These are phyloP conservation scores for Pythium sukuiense DNA, from an alignment of 352 stramenopile genomes.

Conservation along the genomic window DNA sequence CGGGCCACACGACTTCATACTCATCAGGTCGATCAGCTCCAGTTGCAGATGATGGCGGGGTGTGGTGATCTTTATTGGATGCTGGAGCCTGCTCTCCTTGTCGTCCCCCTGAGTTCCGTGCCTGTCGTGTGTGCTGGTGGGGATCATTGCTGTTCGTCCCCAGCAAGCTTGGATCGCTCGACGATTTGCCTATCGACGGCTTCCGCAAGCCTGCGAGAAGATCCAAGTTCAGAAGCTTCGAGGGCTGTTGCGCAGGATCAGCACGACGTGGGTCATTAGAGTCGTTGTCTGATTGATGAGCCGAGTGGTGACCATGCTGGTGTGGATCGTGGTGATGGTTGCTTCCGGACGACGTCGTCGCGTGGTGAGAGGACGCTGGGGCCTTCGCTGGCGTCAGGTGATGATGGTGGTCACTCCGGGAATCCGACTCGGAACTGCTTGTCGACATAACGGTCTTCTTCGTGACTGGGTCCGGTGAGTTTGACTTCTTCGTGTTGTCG, in stretches of 20 bases:
- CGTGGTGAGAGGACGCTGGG: conserved; percentile 15
- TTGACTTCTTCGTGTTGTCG: conserved; percentile 16
- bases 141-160: background rate
- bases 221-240: conserved; percentile 34
- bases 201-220: conserved; percentile 25
- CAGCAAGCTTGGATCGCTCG: conserved; percentile 17
- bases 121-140: background rate
- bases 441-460: conserved; percentile 27
- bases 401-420: conserved; percentile 22
- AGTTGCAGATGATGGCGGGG: conserved; percentile 9
- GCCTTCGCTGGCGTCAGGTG: conserved; percentile 16
- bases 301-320: conserved; percentile 1
- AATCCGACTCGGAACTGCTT: conserved; percentile 10
- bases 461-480: conserved; percentile 13
- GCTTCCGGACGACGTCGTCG: conserved; percentile 1
- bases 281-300: conserved; percentile 13
- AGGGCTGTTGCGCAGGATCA: conserved; percentile 1
- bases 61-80: conserved; percentile 2
- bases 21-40: conserved; percentile 27
- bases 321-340: conserved; percentile 4
- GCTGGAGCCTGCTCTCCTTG: conserved; percentile 9
- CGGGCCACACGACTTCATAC: conserved; percentile 47
- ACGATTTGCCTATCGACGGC: conserved; percentile 15
- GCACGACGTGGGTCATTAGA: conserved; percentile 9
- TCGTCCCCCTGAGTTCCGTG: conserved; percentile 21